A percentile compares a stretch with the other conserved stretches of the same genome.
These are phyloP conservation scores for Colletotrichum cereale DNA, from an alignment of 2,329 filamentous ascomycete species.

Conservation along the genomic window DNA sequence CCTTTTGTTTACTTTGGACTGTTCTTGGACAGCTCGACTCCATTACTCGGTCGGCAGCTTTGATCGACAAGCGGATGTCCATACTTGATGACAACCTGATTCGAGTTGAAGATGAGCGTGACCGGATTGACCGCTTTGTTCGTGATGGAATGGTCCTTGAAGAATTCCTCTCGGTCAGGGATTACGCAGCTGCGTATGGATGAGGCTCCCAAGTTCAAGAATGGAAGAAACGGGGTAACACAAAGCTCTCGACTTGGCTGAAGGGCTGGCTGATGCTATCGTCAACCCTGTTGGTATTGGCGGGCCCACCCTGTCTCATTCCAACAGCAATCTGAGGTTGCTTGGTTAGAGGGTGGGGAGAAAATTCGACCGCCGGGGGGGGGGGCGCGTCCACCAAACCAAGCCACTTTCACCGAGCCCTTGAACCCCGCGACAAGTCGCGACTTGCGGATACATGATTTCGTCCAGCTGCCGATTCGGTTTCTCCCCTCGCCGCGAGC, in stretches of 20 bases:
- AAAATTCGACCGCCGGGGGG: slow-evolving; percentile 10
- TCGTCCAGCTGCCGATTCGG: slow-evolving; percentile 22
- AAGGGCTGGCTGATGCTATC: slow-evolving; percentile 28
- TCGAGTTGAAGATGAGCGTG: neutral
- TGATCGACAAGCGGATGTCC: slow-evolving; percentile 20
- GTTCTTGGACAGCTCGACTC: slow-evolving; percentile 27
- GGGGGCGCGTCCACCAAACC: slow-evolving; percentile 1
- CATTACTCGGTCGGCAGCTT: slow-evolving; percentile 15
- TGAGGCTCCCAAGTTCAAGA: slow-evolving; percentile 23
- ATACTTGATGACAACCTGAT: slow-evolving; percentile 2
- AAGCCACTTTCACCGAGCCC: slow-evolving; percentile 23
- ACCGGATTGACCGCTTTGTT: neutral
- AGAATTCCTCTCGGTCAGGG: slow-evolving; percentile 23
- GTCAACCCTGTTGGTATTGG: slow-evolving; percentile 36
- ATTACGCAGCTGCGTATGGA: slow-evolving; percentile 6
- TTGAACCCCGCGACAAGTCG: slow-evolving; percentile 30
- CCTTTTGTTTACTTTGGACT: slow-evolving; percentile 39
- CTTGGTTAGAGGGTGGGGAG: slow-evolving; percentile 33
- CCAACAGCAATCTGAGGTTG: slow-evolving; percentile 33
- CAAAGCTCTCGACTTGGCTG: slow-evolving; percentile 26
- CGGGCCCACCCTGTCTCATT: slow-evolving; percentile 29
- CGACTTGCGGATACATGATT: slow-evolving; percentile 18
- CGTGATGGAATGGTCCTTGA: slow-evolving; percentile 30
- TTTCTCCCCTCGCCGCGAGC: slow-evolving; percentile 3
- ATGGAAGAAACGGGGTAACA: slow-evolving; percentile 17